Evolutionary conservation across 2,329 filamentous ascomycete species (phyloP).

Genomic region (Epichloe scottii): DNA sequence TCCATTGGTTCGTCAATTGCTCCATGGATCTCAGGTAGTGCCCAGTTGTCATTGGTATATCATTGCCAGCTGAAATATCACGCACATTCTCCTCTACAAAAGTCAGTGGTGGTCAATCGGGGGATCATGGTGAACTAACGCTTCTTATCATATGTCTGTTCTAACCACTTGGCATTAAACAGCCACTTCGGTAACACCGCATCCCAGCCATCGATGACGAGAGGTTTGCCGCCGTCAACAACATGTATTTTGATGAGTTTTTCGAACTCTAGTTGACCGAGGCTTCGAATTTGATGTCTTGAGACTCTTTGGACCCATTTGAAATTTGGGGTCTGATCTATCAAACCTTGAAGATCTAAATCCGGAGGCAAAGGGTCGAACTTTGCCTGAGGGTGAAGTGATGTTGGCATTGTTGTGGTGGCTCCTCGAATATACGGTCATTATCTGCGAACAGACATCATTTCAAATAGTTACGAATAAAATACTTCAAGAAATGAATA

Average conservation of each 20-base stretch:
- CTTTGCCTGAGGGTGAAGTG: slow-evolving; percentile 67
- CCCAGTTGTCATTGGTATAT: slow-evolving; percentile 73
- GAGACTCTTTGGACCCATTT: slow-evolving; percentile 75
- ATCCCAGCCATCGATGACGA: slow-evolving; percentile 86
- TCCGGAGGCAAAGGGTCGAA: slow-evolving; percentile 87
- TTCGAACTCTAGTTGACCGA: slow-evolving; percentile 71
- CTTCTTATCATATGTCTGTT: slow-evolving; percentile 66
- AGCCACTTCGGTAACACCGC: slow-evolving; percentile 60
- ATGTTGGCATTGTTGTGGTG: slow-evolving; percentile 51
- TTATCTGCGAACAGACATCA: not conserved
- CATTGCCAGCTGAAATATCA: slow-evolving; percentile 59
- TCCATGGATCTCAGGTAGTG: slow-evolving; percentile 87
- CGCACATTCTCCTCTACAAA: slow-evolving; percentile 68
- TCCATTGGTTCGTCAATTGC: slow-evolving; percentile 74
- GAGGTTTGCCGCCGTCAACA: slow-evolving; percentile 69
- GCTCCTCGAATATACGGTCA: not conserved
- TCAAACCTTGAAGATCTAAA: slow-evolving; percentile 62
- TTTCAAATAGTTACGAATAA: not conserved
- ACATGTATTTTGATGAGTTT: slow-evolving; percentile 76
- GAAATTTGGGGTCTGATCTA: slow-evolving; percentile 72
- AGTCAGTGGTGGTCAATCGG: slow-evolving; percentile 10
- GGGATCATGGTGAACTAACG: slow-evolving; percentile 35
- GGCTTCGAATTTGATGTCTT: slow-evolving; percentile 61
- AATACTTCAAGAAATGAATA: too few species aligned
- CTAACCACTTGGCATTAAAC: slow-evolving; percentile 73